A percentile compares a stretch with the other conserved stretches of the same genome.
Conservation (phyloP, 208 protist species). For the Trichomonas gallinae region DNA sequence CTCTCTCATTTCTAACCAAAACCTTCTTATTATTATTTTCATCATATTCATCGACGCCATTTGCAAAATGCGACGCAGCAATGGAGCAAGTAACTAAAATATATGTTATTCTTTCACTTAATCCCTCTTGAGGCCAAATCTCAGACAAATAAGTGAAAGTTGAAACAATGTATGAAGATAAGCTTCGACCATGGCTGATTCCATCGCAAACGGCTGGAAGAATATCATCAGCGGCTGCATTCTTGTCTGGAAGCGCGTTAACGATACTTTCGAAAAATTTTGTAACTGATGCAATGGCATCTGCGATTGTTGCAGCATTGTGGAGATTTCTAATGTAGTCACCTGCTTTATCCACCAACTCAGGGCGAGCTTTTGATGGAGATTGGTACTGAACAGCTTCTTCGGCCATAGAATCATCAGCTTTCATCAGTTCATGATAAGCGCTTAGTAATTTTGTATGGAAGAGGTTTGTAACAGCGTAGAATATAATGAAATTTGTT, state of each 20-base stretch:
- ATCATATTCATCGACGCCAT: background rate
- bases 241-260: background rate
- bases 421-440: background rate
- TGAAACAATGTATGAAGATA: background rate
- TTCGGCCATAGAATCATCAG: background rate
- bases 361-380: background rate
- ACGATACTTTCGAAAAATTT: background rate
- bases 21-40: background rate
- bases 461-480: background rate
- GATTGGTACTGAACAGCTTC: background rate
- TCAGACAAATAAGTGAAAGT: background rate
- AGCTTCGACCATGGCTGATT: background rate
- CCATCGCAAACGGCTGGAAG: conserved; percentile 13
- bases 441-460: background rate
- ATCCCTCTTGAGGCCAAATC: background rate
- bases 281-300: background rate
- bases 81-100: background rate
- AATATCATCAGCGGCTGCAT: conserved; percentile 8
- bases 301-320: background rate
- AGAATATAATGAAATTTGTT: conserved; percentile 15
- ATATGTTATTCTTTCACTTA: background rate
- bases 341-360: background rate
- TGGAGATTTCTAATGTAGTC: background rate
- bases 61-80: background rate
- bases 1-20: background rate